phyloP scores from a whole-genome alignment of 768 basidiomycete genomes.

The Xerocomellus amylosporus region DNA sequence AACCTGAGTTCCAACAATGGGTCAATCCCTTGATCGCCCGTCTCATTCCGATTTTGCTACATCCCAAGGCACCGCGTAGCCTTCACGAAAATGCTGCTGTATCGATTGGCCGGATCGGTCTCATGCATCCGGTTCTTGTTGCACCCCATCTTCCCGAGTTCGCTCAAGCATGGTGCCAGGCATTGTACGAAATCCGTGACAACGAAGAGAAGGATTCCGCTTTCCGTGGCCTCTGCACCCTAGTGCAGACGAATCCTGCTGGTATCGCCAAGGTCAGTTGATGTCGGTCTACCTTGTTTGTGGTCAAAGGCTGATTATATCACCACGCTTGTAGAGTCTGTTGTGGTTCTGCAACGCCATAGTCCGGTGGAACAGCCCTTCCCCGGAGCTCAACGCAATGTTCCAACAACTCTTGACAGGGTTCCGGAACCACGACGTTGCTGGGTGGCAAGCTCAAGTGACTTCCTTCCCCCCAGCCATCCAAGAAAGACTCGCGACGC shows the following conservation, averaged over 20 bases:
- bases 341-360: conserved; percentile 99
- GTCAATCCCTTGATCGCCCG: conserved; percentile 83
- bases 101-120: conserved; percentile 92
- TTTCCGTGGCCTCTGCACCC: conserved; percentile 94
- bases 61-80: conserved; percentile 89
- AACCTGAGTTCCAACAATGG: conserved; percentile 88
- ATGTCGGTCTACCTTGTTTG: neutral
- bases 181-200: conserved; percentile 96
- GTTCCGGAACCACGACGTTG: conserved; percentile 85
- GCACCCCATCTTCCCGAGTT: conserved; percentile 89
- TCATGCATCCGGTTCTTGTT: conserved; percentile 86
- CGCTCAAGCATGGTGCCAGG: conserved; percentile 95
- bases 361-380: conserved; percentile 92
- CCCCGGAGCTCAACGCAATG: conserved; percentile 88
- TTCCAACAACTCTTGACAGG: conserved; percentile 87
- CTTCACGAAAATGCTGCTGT: conserved; percentile 98
- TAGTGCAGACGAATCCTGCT: conserved; percentile 91
- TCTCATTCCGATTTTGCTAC: conserved; percentile 89
- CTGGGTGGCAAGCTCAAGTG: conserved; percentile 84
- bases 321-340: conserved; percentile 57
- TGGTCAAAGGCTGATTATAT: conserved; percentile 3
- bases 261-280: conserved; percentile 84
- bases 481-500: conserved; percentile 78
- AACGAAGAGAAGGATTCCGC: conserved; percentile 99
- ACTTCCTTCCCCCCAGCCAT: conserved; percentile 83